Conservation (phyloP, 2,329 filamentous ascomycete species). For the Chaetomium globosum region DNA sequence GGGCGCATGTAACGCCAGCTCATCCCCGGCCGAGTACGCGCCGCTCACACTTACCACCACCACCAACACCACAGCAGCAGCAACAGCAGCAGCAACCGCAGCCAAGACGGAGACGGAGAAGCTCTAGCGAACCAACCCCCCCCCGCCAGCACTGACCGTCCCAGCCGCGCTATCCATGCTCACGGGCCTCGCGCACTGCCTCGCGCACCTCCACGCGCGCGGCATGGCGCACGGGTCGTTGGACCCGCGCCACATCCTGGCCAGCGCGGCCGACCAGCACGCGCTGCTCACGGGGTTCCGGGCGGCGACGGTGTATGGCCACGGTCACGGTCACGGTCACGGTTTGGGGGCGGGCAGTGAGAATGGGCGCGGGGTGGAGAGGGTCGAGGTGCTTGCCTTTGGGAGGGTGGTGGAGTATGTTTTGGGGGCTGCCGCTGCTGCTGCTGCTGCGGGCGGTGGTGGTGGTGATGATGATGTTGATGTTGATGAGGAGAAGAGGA, state of each 20-base stretch:
- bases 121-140: neutral
- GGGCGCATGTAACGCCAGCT: slow-evolving; percentile 53
- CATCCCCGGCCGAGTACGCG: slow-evolving; percentile 47
- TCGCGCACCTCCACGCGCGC: slow-evolving; percentile 48
- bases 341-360: slow-evolving; percentile 19
- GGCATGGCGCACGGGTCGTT: slow-evolving; percentile 52
- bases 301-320: slow-evolving; percentile 50
- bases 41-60: slow-evolving; percentile 42
- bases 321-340: neutral
- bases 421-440: slow-evolving; percentile 41
- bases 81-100: slow-evolving; percentile 40
- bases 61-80: slow-evolving; percentile 41
- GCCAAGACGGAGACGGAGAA: neutral
- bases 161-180: slow-evolving; percentile 45
- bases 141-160: neutral
- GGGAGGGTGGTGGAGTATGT: slow-evolving; percentile 52
- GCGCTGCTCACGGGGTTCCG: slow-evolving; percentile 53
- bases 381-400: slow-evolving; percentile 52
- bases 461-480: slow-evolving; percentile 17
- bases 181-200: slow-evolving; percentile 47
- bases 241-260: slow-evolving; percentile 53
- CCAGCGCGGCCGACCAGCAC: slow-evolving; percentile 44
- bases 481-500: slow-evolving; percentile 5
- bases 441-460: slow-evolving; percentile 36
- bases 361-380: slow-evolving; percentile 42